These are phyloP conservation scores for Colletotrichum simmondsii DNA, from an alignment of 2,329 filamentous ascomycete species.

Conservation along the genomic window DNA sequence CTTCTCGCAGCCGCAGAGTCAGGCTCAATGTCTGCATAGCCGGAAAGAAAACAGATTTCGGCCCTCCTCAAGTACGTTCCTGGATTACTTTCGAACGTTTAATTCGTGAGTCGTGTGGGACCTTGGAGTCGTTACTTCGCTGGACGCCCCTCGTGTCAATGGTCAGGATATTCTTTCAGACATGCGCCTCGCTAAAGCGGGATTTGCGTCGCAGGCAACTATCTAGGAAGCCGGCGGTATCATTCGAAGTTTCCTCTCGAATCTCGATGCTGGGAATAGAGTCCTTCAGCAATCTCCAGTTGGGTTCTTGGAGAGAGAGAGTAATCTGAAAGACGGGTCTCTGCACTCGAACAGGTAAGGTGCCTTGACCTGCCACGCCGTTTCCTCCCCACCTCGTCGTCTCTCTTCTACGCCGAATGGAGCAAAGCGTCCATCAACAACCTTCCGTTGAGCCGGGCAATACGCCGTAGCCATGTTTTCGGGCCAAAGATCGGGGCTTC, in stretches of 20 bases:
- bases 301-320: not conserved
- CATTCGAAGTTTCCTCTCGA: not conserved
- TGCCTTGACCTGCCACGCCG: not conserved
- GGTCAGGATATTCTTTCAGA: not conserved
- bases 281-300: not conserved
- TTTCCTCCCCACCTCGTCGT: not conserved
- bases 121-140: not conserved
- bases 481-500: conserved; percentile 28
- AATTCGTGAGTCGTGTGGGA: not conserved
- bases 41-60: not conserved
- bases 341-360: not conserved
- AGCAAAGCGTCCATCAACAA: not conserved
- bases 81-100: not conserved
- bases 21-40: not conserved
- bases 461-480: conserved; percentile 26
- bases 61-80: not conserved
- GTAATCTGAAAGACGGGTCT: conserved; percentile 1
- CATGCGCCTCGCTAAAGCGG: not conserved
- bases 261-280: not conserved
- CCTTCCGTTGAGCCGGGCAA: conserved; percentile 14
- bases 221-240: not conserved
- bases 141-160: not conserved
- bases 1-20: conserved; percentile 12
- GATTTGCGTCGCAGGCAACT: not conserved
- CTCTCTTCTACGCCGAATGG: not conserved